Evolutionary conservation across 352 stramenopile species (phyloP).

Genomic region (Achlya hypogyna): DNA sequence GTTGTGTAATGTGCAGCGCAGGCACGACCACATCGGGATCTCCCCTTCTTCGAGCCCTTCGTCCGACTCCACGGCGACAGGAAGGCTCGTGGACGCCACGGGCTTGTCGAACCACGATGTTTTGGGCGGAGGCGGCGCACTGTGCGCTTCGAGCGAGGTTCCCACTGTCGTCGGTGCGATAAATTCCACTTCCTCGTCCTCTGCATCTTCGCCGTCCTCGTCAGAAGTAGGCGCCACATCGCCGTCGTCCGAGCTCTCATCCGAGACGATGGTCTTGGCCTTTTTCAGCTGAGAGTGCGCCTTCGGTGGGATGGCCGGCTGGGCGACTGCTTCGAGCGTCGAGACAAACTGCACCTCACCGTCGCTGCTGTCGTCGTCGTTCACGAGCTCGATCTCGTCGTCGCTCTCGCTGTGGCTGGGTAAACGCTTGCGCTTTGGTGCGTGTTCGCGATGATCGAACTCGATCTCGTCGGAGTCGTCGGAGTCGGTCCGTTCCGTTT

Average conservation of each 20-base stretch:
- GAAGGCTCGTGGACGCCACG: neutral
- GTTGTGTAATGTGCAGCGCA: slow-evolving; percentile 72
- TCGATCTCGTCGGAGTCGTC: slow-evolving; percentile 47
- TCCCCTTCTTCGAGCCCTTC: neutral
- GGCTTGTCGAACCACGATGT: slow-evolving; percentile 6
- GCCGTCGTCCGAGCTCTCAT: slow-evolving; percentile 25
- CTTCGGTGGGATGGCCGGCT: neutral
- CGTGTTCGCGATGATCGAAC: neutral
- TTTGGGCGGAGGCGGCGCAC: neutral
- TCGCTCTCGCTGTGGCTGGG: slow-evolving; percentile 29
- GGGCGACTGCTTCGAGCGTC: neutral
- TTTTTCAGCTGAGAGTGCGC: neutral
- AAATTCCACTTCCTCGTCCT: neutral
- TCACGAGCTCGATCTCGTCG: slow-evolving; percentile 25
- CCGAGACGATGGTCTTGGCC: neutral
- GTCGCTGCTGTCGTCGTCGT: slow-evolving; percentile 23
- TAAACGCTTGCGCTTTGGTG: slow-evolving; percentile 19
- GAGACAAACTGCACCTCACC: neutral
- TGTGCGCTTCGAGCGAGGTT: no score
- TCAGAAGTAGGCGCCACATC: slow-evolving; percentile 22
- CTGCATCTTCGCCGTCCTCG: neutral
- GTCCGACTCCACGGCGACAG: slow-evolving; percentile 12
- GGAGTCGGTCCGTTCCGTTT: slow-evolving; percentile 22
- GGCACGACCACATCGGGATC: slow-evolving; percentile 46
- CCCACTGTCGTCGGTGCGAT: no score